Evolutionary conservation across 495 filamentous ascomycete genomes (phyloP).

Genomic region (Talaromyces nanjingensis): DNA sequence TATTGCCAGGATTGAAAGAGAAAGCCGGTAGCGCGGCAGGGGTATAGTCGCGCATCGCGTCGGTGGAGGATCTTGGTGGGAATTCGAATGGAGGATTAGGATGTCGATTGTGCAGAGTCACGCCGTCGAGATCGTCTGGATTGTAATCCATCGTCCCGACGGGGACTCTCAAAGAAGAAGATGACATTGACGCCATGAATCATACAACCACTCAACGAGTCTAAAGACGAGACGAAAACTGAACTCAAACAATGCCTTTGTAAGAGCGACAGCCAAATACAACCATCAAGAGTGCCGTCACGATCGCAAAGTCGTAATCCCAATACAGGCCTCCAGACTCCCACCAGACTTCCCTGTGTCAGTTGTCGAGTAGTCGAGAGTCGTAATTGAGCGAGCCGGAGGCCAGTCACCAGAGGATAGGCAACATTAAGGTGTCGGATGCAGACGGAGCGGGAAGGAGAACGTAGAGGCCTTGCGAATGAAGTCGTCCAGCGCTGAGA

Average conservation of each 20-base stretch:
- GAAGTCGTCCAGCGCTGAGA: neutral
- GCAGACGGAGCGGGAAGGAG: neutral
- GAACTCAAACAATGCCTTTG: neutral
- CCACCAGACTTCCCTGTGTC: slow-evolving; percentile 4
- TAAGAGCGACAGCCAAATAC: neutral
- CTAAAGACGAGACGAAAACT: neutral
- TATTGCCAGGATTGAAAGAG: slow-evolving; percentile 54
- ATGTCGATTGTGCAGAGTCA: slow-evolving; percentile 15
- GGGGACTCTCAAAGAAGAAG: neutral
- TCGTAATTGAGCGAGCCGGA: slow-evolving; percentile 19
- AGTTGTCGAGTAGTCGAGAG: slow-evolving; percentile 3
- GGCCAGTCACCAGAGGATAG: slow-evolving; percentile 28
- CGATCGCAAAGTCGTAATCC: neutral
- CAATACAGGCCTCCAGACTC: slow-evolving; percentile 9
- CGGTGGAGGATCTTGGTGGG: slow-evolving; percentile 41
- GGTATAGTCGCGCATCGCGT: slow-evolving; percentile 8
- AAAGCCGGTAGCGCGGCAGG: slow-evolving; percentile 54
- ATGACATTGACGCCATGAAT: slow-evolving; percentile 1
- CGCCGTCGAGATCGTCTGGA: slow-evolving; percentile 4
- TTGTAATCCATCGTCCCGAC: slow-evolving; percentile 9
- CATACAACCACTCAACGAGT: neutral
- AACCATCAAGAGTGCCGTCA: neutral
- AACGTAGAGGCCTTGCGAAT: neutral
- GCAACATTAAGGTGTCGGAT: slow-evolving; percentile 22
- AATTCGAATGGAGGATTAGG: slow-evolving; percentile 72